A percentile compares a stretch with the other conserved stretches of the same genome.
phyloP scores from a whole-genome alignment of 2,329 filamentous ascomycete species.

The Gyromitra esculenta region DNA sequence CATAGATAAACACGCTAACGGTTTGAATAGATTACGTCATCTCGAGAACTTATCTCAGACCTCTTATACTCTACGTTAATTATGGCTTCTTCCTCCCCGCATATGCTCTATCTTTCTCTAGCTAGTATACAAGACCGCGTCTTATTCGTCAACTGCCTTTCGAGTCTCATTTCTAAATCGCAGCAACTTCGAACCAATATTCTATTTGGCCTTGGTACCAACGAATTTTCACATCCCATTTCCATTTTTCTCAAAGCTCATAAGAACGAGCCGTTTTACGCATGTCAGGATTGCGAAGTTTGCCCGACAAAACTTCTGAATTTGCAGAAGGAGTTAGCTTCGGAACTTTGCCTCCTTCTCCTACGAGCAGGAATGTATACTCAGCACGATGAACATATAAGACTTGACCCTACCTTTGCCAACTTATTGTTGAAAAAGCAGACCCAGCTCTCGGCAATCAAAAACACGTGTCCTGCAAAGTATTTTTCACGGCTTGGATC shows the following conservation, averaged over 20 bases:
- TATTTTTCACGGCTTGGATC: slow-evolving; percentile 21
- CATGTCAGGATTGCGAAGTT: slow-evolving; percentile 48
- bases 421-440: slow-evolving; percentile 49
- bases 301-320: slow-evolving; percentile 38
- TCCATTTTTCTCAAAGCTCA: slow-evolving; percentile 55
- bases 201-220: slow-evolving; percentile 57
- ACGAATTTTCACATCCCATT: slow-evolving; percentile 45
- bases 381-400: slow-evolving; percentile 27
- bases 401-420: slow-evolving; percentile 43
- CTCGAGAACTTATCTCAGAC: slow-evolving; percentile 35
- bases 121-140: slow-evolving; percentile 37
- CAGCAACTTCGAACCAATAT: slow-evolving; percentile 56
- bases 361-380: slow-evolving; percentile 45
- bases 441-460: slow-evolving; percentile 19
- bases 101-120: slow-evolving; percentile 27
- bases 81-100: slow-evolving; percentile 23
- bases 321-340: slow-evolving; percentile 40
- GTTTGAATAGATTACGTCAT: slow-evolving; percentile 15
- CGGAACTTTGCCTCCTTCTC: slow-evolving; percentile 43
- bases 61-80: slow-evolving; percentile 34
- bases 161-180: slow-evolving; percentile 26
- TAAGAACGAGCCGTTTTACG: slow-evolving; percentile 34
- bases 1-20: slow-evolving; percentile 9
- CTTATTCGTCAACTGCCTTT: slow-evolving; percentile 41
- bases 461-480: slow-evolving; percentile 20